Conservation (phyloP, 192 early-diverging fungal species). For the Thamnidium elegans region DNA sequence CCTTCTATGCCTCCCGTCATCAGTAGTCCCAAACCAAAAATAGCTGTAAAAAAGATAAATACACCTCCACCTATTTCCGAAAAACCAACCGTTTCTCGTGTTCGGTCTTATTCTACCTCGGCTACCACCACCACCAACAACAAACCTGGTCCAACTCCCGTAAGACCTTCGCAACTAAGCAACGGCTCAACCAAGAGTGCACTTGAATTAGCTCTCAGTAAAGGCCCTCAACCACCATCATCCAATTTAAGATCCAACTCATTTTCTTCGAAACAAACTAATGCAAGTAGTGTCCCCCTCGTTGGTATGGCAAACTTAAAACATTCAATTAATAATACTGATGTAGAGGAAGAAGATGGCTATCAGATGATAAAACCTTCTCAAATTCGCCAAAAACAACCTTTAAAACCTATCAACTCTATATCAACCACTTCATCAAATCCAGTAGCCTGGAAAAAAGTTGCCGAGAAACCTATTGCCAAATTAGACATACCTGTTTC, state of each 20-base stretch:
- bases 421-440: not conserved
- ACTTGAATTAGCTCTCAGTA: not conserved
- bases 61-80: not conserved
- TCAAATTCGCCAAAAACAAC: conserved; percentile 15
- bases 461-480: not conserved
- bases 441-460: not conserved
- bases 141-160: too few relatives aligned
- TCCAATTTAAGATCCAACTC: not conserved
- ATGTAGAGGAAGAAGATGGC: conserved; percentile 17
- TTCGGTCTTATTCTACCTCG: not conserved
- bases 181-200: not conserved
- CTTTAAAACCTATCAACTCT: not conserved
- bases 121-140: not conserved
- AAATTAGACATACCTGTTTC: not conserved
- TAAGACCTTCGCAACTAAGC: too few relatives aligned
- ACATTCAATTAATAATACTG: conserved; percentile 1
- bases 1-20: not conserved
- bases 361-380: conserved; percentile 28
- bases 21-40: not conserved
- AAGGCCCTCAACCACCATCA: not conserved
- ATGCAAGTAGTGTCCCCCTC: not conserved
- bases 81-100: not conserved
- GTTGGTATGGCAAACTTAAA: too few relatives aligned
- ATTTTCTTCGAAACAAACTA: not conserved
- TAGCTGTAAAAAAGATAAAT: not conserved